Percentiles rank a stretch among this genome's conserved stretches.
Conservation (phyloP, 192 early-diverging fungal genomes). For the Bifiguratus adelaidae region DNA sequence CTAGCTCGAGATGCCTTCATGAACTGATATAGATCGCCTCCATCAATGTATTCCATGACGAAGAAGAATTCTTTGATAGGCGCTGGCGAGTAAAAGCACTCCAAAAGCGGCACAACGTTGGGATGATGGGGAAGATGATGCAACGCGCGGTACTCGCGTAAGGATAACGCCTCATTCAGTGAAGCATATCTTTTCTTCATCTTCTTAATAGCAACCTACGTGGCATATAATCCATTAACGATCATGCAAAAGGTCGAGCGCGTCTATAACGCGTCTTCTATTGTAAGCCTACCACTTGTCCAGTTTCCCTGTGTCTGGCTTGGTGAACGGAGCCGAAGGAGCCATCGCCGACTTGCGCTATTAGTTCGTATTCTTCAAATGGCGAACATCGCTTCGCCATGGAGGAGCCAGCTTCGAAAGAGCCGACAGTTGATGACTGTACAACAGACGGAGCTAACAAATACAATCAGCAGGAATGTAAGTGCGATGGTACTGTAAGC, state of each 20-base stretch:
- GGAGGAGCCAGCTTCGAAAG: no score
- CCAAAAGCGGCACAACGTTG: slow-evolving; percentile 77
- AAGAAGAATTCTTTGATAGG: slow-evolving; percentile 81
- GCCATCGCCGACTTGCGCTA: slow-evolving; percentile 70
- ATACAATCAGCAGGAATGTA: no score
- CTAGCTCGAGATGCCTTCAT: no score
- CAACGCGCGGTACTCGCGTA: slow-evolving; percentile 75
- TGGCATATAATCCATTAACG: not conserved
- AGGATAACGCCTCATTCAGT: slow-evolving; percentile 58
- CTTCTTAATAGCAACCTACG: slow-evolving; percentile 77
- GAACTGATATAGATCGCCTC: slow-evolving; percentile 85
- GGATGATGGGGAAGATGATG: slow-evolving; percentile 64
- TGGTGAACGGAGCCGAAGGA: slow-evolving; percentile 72
- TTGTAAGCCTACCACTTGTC: slow-evolving; percentile 51
- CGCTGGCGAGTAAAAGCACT: slow-evolving; percentile 59
- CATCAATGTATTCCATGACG: slow-evolving; percentile 93
- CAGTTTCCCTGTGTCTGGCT: slow-evolving; percentile 50
- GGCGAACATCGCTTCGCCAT: no score
- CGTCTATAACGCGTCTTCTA: no score
- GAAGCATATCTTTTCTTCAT: slow-evolving; percentile 79
- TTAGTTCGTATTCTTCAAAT: slow-evolving; percentile 44
- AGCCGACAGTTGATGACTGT: no score
- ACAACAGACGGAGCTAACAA: no score
- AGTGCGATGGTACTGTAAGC: no score
- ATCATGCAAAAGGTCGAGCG: no score